Conservation (phyloP, 139 green algal species). For the Medakamo hakoo region DNA sequence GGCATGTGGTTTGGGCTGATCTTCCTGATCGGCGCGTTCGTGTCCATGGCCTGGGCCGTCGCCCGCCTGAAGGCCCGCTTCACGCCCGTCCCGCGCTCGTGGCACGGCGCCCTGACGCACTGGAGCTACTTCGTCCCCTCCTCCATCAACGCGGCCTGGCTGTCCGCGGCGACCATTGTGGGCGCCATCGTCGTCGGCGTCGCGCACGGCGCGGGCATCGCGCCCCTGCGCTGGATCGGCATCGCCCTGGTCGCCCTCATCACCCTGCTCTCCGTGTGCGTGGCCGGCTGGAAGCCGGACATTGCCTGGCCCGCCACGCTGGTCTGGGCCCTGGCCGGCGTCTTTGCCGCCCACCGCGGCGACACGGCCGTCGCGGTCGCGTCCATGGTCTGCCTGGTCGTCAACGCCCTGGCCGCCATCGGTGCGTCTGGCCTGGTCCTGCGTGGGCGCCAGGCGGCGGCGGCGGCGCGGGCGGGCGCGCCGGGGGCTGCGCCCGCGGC, state of each 20-base stretch:
- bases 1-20: conserved; percentile 7
- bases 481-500: too few species aligned
- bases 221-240: conserved; percentile 4
- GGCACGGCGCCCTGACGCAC: conserved; percentile 2
- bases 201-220: conserved; percentile 3
- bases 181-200: conserved; percentile 16
- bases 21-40: conserved; percentile 8
- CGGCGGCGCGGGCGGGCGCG: too few species aligned
- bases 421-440: too few species aligned
- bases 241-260: not conserved
- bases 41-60: conserved; percentile 1
- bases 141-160: conserved; percentile 25
- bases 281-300: conserved; percentile 8
- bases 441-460: too few species aligned
- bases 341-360: not conserved
- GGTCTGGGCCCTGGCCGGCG: conserved; percentile 1
- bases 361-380: not conserved
- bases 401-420: not conserved
- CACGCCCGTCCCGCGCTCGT: not conserved
- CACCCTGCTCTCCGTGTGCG: not conserved
- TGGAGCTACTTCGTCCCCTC: conserved; percentile 11
- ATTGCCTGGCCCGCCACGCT: conserved; percentile 12
- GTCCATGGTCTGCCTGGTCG: not conserved
- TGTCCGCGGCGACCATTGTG: conserved; percentile 19
- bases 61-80: conserved; percentile 3